A percentile compares a stretch with the other conserved stretches of the same genome.
Evolutionary conservation across 2,329 filamentous ascomycete species (phyloP).

Genomic region (Rhexocercosporidium sp.): DNA sequence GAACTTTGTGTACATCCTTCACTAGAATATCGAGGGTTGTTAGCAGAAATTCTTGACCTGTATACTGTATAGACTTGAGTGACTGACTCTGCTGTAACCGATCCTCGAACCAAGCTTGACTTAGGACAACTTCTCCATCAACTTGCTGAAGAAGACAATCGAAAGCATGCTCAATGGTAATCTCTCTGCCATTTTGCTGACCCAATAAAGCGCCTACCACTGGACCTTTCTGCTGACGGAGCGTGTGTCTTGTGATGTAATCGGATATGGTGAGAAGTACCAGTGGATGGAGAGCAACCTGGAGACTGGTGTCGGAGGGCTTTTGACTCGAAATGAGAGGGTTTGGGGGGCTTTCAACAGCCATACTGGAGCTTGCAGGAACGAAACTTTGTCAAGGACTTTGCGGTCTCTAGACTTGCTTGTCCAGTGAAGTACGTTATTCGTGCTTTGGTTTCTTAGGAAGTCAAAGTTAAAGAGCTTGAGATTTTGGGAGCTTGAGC

Average conservation of each 20-base stretch:
- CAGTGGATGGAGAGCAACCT: slow-evolving; percentile 87
- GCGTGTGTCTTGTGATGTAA: slow-evolving; percentile 88
- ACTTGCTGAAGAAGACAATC: slow-evolving; percentile 66
- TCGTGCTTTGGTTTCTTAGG: background rate
- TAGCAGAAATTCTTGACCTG: background rate
- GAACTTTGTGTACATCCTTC: slow-evolving; percentile 85
- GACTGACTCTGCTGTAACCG: slow-evolving; percentile 83
- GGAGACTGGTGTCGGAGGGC: slow-evolving; percentile 68
- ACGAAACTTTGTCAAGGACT: background rate
- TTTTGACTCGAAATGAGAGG: slow-evolving; percentile 70
- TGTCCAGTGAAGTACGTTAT: background rate
- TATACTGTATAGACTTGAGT: background rate
- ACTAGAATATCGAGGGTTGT: slow-evolving; percentile 55
- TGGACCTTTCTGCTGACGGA: slow-evolving; percentile 76
- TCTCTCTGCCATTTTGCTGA: slow-evolving; percentile 86
- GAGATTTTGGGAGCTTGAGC: background rate
- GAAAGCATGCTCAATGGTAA: slow-evolving; percentile 93
- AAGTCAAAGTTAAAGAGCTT: background rate
- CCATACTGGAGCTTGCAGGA: slow-evolving; percentile 49
- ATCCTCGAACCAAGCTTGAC: slow-evolving; percentile 74
- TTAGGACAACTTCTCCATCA: slow-evolving; percentile 65
- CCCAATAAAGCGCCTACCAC: slow-evolving; percentile 89
- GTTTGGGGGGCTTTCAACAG: slow-evolving; percentile 49
- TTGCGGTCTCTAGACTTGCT: background rate
- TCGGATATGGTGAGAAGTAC: slow-evolving; percentile 96